These are phyloP conservation scores for Saccharomyces hybrid DNA, from an alignment of 1,139 yeast species.

Conservation along the genomic window DNA sequence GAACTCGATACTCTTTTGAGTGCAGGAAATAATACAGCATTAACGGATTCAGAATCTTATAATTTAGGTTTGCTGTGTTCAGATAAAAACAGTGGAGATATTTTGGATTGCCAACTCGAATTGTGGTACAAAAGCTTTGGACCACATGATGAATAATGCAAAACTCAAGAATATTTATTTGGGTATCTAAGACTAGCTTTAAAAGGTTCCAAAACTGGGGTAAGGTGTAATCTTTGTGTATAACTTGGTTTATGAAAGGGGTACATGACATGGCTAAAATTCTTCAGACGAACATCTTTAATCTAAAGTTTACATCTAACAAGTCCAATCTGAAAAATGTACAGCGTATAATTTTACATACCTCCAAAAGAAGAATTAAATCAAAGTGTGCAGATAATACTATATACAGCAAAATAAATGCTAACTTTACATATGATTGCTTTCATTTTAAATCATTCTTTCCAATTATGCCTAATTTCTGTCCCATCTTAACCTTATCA, in stretches of 20 bases:
- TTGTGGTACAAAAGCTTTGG: constrained; percentile 23
- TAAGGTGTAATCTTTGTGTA: neutral
- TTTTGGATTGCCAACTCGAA: constrained; percentile 22
- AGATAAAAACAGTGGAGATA: constrained; percentile 18
- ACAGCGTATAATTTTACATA: neutral
- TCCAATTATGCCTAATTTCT: constrained; percentile 52
- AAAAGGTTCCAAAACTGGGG: neutral
- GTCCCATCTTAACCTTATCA: constrained; percentile 78
- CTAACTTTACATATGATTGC: constrained; percentile 7
- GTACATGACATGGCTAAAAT: neutral
- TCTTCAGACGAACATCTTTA: neutral
- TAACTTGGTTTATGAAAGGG: neutral
- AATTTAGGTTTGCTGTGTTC: constrained; percentile 26
- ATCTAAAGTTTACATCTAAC: neutral
- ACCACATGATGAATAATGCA: neutral
- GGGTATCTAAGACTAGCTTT: neutral
- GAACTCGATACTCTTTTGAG: constrained; percentile 15
- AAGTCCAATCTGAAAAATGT: neutral
- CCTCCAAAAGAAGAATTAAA: neutral
- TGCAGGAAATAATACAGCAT: neutral
- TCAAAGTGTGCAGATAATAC: constrained; percentile 1
- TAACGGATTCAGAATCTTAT: constrained; percentile 9
- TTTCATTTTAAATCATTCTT: constrained; percentile 19
- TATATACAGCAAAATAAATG: neutral
- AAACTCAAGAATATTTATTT: neutral